Percentiles rank a stretch among this genome's conserved stretches.
Evolutionary conservation across 305 asterid genomes (phyloP).

Genomic region (Rubia tinctorum): DNA sequence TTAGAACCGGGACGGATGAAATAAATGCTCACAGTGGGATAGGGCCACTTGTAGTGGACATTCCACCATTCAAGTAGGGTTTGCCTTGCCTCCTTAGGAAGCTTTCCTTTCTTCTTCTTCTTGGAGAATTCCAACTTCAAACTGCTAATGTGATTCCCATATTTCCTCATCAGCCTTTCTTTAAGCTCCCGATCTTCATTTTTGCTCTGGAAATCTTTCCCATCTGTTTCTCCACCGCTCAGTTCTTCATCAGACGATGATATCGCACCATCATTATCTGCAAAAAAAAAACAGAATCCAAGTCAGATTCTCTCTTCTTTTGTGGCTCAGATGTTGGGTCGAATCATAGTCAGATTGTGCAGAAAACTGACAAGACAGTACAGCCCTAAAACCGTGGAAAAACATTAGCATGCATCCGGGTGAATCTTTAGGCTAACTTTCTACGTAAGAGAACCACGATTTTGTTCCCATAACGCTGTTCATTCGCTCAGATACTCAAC

Average conservation of each 20-base stretch:
- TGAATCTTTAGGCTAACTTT: conserved; percentile 12
- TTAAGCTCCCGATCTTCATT: conserved; percentile 57
- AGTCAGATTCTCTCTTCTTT: no score
- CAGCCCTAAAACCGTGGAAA: background rate
- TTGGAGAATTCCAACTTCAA: conserved; percentile 71
- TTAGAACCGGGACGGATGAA: no score
- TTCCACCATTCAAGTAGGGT: conserved; percentile 81
- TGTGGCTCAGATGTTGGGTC: conserved; percentile 20
- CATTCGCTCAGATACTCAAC: background rate
- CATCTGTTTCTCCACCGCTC: conserved; percentile 54
- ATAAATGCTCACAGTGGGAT: conserved; percentile 62
- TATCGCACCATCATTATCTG: conserved; percentile 34
- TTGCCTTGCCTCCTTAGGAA: conserved; percentile 76
- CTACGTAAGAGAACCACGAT: conserved; percentile 6
- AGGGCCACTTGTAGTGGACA: conserved; percentile 83
- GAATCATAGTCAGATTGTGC: conserved; percentile 20
- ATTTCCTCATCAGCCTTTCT: conserved; percentile 53
- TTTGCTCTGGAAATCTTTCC: conserved; percentile 34
- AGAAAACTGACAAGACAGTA: conserved; percentile 7
- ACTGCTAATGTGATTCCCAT: conserved; percentile 63
- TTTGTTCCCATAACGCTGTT: background rate
- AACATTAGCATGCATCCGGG: background rate
- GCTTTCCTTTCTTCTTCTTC: conserved; percentile 87
- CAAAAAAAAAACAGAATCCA: background rate
- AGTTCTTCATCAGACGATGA: conserved; percentile 61